Base-by-base conservation (phyloP, 2,329 filamentous ascomycete species). In the Diaporthe sp. region DNA sequence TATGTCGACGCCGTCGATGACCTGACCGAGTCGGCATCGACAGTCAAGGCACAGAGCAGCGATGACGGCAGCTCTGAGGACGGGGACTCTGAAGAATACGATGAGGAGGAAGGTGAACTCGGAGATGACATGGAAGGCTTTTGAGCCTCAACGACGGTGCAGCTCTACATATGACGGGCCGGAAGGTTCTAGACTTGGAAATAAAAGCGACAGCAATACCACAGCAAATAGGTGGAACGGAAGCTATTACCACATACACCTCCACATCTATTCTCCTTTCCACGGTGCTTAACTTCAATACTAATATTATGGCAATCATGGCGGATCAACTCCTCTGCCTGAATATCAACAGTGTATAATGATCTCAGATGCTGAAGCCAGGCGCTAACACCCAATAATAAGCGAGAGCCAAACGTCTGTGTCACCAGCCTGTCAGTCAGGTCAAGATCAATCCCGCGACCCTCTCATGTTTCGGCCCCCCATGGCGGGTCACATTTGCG, bases 81-180 rank as follows among this genome's bases (percentile, higher is more conserved):
- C 25, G 67, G 58, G 53, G 81, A 80, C 57, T 81, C 80, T 58
- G 81, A 82, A 46, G 79, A 78, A 37, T 83, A 82, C 53, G 82
- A 81, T 31, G 81, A 79, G 53, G 81, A 82, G 53, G 81, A 83
- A 57, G 77, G 81, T 17, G 80, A 79, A 31, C 39, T 80, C 19
- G 80, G 79, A 13, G 77, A 80, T 8, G 81, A 82, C 42, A 46
- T 79, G 70, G 77, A 77, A 15, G 73, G 75, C 17, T 73, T 13
- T 44, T 74, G 46, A 74, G 46, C 34, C 46, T 39, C 22, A 25
- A 25, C 13, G 34, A 28, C 4, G 44, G 17, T n/a, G 19, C 25
- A 22, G 5, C 15, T 68, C 46, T 34, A 51, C 8, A 39, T n/a
- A 68, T n/a, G n/a, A 37, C 17, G 44, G 46, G 19, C 28, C 17